These are phyloP conservation scores for Phaseolus coccineus DNA, from an alignment of 331 rosid genomes.

Conservation along the genomic window DNA sequence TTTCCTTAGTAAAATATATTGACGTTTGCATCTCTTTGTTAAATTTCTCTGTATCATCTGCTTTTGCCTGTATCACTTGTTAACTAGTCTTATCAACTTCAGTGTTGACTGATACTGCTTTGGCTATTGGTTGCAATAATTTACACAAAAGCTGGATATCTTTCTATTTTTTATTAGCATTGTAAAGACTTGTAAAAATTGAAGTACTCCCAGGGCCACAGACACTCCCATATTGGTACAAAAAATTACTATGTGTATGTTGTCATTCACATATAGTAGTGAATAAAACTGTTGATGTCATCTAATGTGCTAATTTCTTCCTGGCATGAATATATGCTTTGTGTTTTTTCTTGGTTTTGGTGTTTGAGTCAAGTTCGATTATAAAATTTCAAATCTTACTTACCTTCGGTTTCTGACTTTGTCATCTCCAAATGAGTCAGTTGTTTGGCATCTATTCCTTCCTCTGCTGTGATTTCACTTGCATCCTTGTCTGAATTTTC, in stretches of 20 bases:
- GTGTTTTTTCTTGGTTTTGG: not conserved
- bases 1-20: not conserved
- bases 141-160: not conserved
- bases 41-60: not conserved
- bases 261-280: no score
- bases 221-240: no score
- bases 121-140: not conserved
- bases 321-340: not conserved
- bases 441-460: not conserved
- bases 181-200: not conserved
- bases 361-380: not conserved
- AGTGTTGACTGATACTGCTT: not conserved
- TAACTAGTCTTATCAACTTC: not conserved
- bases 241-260: not conserved
- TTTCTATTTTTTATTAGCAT: not conserved
- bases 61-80: not conserved
- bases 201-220: no score
- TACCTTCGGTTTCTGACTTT: constrained; percentile 18
- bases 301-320: not conserved
- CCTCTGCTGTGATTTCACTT: not conserved
- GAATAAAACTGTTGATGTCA: not conserved
- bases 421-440: not conserved
- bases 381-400: constrained; percentile 26
- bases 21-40: not conserved
- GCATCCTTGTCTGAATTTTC: not conserved